A percentile compares a stretch with the other conserved stretches of the same genome.
Evolutionary conservation across 2,329 filamentous ascomycete species (phyloP).

Genomic region (Fusarium floridanum): DNA sequence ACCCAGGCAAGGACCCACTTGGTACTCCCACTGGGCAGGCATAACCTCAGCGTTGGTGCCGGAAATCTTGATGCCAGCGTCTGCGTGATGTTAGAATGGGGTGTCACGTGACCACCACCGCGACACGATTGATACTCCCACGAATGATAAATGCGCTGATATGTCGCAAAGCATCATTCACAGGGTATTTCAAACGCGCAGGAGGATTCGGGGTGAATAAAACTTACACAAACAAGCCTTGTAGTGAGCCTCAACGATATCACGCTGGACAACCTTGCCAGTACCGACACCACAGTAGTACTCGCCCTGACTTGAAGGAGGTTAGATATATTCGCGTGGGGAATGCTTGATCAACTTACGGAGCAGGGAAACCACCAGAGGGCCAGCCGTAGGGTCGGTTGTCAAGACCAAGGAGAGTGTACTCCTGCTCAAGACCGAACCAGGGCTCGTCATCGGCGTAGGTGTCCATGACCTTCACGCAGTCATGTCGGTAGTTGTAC

Average conservation of each 20-base stretch:
- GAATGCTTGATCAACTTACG: constrained; percentile 52
- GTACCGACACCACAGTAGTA: constrained; percentile 90
- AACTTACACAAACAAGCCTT: constrained; percentile 74
- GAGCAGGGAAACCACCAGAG: constrained; percentile 84
- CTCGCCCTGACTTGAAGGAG: constrained; percentile 50
- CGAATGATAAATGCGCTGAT: not conserved
- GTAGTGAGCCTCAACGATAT: constrained; percentile 84
- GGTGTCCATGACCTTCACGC: constrained; percentile 88
- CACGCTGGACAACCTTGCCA: constrained; percentile 97
- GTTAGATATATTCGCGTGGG: constrained; percentile 25
- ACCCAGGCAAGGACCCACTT: constrained; percentile 89
- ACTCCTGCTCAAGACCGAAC: constrained; percentile 99
- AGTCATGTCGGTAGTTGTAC: constrained; percentile 97
- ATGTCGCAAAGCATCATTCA: not conserved
- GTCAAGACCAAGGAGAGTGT: constrained; percentile 81
- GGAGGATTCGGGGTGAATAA: not conserved
- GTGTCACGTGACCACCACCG: not conserved
- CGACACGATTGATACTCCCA: not conserved
- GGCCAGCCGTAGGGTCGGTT: constrained; percentile 87
- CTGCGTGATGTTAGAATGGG: constrained; percentile 35
- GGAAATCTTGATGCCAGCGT: constrained; percentile 91
- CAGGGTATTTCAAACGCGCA: not conserved
- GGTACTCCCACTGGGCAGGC: constrained; percentile 98
- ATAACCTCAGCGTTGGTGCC: constrained; percentile 99
- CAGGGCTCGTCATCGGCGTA: constrained; percentile 88